Conservation (phyloP, 2,329 filamentous ascomycete genomes). For the Seiridium unicorne region DNA sequence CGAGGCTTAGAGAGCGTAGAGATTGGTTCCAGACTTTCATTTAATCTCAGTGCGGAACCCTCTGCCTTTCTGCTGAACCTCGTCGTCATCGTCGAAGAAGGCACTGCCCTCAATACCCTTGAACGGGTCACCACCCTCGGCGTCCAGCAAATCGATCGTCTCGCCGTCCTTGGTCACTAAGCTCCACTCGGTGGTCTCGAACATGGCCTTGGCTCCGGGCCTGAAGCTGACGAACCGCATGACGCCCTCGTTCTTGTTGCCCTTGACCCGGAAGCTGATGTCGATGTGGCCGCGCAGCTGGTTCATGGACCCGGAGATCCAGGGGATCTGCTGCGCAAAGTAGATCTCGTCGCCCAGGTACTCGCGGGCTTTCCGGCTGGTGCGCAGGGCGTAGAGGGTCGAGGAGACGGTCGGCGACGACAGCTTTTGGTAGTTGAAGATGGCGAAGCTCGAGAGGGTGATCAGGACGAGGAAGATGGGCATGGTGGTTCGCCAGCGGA, state of each 20-base stretch:
- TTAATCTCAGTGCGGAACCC: slow-evolving; percentile 53
- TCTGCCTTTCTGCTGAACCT: slow-evolving; percentile 32
- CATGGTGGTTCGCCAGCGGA: slow-evolving; percentile 69
- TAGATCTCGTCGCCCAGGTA: slow-evolving; percentile 85
- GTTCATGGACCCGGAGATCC: slow-evolving; percentile 86
- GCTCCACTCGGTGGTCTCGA: slow-evolving; percentile 90
- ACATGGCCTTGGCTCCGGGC: slow-evolving; percentile 58
- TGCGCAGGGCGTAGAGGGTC: slow-evolving; percentile 89
- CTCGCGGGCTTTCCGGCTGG: slow-evolving; percentile 70
- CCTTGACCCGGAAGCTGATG: slow-evolving; percentile 83
- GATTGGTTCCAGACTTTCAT: slow-evolving; percentile 10
- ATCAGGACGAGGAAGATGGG: slow-evolving; percentile 79
- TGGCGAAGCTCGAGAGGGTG: slow-evolving; percentile 70
- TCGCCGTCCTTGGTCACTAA: slow-evolving; percentile 63
- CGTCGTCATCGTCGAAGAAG: slow-evolving; percentile 38
- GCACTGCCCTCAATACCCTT: slow-evolving; percentile 43
- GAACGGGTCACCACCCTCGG: slow-evolving; percentile 62
- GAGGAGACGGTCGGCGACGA: slow-evolving; percentile 84
- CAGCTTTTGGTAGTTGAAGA: slow-evolving; percentile 99
- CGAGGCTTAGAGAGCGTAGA: no score
- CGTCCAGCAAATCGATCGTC: slow-evolving; percentile 72
- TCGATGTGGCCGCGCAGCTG: slow-evolving; percentile 90
- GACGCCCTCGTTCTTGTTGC: slow-evolving; percentile 65
- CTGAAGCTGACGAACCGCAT: slow-evolving; percentile 82
- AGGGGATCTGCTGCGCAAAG: slow-evolving; percentile 75